Base-by-base conservation (phyloP, 2,329 filamentous ascomycete genomes). In the Penicillium sp. region DNA sequence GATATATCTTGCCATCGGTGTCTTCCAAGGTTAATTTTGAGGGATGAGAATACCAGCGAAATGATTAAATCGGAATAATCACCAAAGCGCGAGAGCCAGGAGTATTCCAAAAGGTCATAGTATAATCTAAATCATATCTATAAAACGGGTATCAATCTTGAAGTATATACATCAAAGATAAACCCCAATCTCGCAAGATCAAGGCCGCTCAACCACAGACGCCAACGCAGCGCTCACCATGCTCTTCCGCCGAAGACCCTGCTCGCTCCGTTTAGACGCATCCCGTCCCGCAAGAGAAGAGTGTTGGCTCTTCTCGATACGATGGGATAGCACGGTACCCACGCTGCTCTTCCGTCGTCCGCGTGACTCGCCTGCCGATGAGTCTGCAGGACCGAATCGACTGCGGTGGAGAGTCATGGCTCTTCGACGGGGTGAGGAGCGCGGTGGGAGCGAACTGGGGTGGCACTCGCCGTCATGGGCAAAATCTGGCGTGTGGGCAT, bases 161-260 rank as follows among this genome's bases (percentile, higher is more conserved):
- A 45, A 37, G 17, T 49, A 49, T 49, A 28, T 47, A 47, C 44
- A 47, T 27, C 16, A 33, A 48, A 42, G n/a, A 37, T 28, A 20
- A 27, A n/a, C 18, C 18, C 18, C 18, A n/a, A 13, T 11, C 25
- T n/a, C 4, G 25, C 6, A 17, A 18, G 18, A 16, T 41, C 27
- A 44, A 35, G 35, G 22, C 18, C 34, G 43, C 37, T 60, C 59
- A 16, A 54, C 54, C 43, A 64, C 55, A 10, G 60, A 62, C 7
- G 61, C 61, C 47, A 66, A 45, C 27, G 61, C 61, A 9, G 62
- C 60, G 50, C 56, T 64, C 6, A 66, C 62, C 27, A 66, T 45
- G 35, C 62, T 66, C 51, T 60, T 64, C 35, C 62, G 46, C 14
- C 62, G 43, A 14, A 65, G 35, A 0, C 61, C 61, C 32, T 63